A percentile compares a stretch with the other conserved stretches of the same genome.
Evolutionary conservation across 2,329 filamentous ascomycete species (phyloP).

Genomic region (Verticillium zaregamsianum): DNA sequence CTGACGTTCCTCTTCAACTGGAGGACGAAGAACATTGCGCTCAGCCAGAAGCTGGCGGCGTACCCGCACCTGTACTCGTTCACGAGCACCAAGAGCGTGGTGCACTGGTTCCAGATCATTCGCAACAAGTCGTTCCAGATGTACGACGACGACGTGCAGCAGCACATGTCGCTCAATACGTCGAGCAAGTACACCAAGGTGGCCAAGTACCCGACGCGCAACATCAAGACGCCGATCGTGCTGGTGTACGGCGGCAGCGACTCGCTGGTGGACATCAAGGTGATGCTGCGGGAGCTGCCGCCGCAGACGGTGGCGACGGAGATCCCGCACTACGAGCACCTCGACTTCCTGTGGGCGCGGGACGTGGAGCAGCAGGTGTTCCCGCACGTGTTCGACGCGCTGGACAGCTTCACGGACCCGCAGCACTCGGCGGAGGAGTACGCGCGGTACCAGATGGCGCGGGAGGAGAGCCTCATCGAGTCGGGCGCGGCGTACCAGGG

Average conservation of each 20-base stretch:
- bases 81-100: constrained; percentile 92
- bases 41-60: constrained; percentile 86
- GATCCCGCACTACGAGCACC: constrained; percentile 90
- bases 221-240: constrained; percentile 94
- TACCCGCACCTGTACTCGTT: constrained; percentile 97
- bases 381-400: constrained; percentile 83
- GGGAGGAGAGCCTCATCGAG: constrained; percentile 45
- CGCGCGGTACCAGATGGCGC: constrained; percentile 48
- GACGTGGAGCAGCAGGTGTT: constrained; percentile 85
- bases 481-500: constrained; percentile 24
- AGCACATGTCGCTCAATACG: constrained; percentile 65
- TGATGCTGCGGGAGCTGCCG: constrained; percentile 88
- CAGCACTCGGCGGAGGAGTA: constrained; percentile 58
- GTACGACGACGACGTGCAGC: constrained; percentile 92
- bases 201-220: constrained; percentile 90
- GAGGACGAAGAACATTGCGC: constrained; percentile 77
- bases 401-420: constrained; percentile 65
- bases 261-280: constrained; percentile 86
- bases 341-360: constrained; percentile 92
- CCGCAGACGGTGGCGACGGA: constrained; percentile 79
- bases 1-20: constrained; percentile 86
- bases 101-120: constrained; percentile 99
- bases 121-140: constrained; percentile 95
- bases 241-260: constrained; percentile 92
- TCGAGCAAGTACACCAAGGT: constrained; percentile 90